Evolutionary conservation across 1,284 basidiomycete genomes (phyloP), one percentile per base, ranked within the genome.

Genomic region (Ceratobasidium sp.): DNA sequence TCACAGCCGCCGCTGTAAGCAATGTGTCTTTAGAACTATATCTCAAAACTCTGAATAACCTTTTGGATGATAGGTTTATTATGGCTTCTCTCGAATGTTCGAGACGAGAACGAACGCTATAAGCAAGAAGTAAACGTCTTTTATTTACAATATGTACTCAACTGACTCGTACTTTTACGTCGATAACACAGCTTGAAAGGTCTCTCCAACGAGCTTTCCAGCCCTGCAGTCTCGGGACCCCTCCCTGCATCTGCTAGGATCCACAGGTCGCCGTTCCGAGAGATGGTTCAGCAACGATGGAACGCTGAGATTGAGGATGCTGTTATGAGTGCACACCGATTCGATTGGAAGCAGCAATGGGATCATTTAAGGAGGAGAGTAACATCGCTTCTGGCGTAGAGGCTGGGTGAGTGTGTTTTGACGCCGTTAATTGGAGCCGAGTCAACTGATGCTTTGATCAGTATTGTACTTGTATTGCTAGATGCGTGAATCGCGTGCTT

Each of bases 261-360:
- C 58, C 70, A 61, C 42, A 60, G 56, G 49, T 72, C 70, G 39
- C 70, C 70, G 13, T 72, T 72, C 70, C 70, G 70, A 9, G 70
- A 72, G 15, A 60, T 61, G 39, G 70, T 72, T 15, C 56, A 61
- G 44, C 70, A 72, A 39, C 70, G 70, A 28, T 72, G 70, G 70
- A 72, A 72, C 42, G 39, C 56, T n/a, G 70, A 72, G 56, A 60
- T 72, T 42, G 70, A 72, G 28, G 58, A 61, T 20, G 70, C 56
- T 28, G 55, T 72, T 9, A 60, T 72, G 56, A 61, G 23, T 3
- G 70, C 70, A n/a, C 70, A 72, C n/a, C 55, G 58, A 3, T 72
- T 72, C 49, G 70, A 72, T n/a, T 72, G 70, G 70, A 72, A 49
- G 15, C 70, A 61, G 40, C 70, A 72, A 33, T 61, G 55, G 70